Evolutionary conservation across 2,329 filamentous ascomycete species (phyloP), one percentile per base, ranked within the genome.

Genomic region (Orbilia brochopaga): DNA sequence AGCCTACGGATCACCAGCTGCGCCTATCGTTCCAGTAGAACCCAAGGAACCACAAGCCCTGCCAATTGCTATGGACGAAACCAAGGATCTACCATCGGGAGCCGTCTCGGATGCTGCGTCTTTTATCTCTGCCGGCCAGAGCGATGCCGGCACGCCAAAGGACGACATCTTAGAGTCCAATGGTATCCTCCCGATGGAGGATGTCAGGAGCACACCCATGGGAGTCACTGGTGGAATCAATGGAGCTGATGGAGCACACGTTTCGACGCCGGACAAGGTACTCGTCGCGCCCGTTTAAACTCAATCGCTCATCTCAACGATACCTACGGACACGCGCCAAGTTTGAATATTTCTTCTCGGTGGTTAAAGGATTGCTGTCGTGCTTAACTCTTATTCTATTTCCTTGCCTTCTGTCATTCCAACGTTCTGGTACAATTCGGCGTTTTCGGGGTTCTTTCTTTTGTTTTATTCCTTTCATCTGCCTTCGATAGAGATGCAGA

Each of bases 131-230:
- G 52, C 52, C 21, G 55, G 55, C 40, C 60, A 55, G 44, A 72
- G 60, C 56, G 60, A 72, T 15, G 60, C 55, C 50, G 60, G 60
- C 19, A 72, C 67, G 3, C 67, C 67, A 11, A 72, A 72, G 56
- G 67, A 72, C 17, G 66, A 70, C 7, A 37, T 32, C 10, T 32
- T 24, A 5, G 58, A 64, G 15, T 17, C 27, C 24, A 72, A 56
- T 19, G 60, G 60, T 24, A 54, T 24, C 32, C 48, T 55, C 2
- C 67, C 67, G 4, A 72, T 72, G 67, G 67, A 72, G 23, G 67
- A 72, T 30, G 67, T 72, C 17, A 35, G 48, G 13, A 65, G 67
- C 48, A 72, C 67, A 3, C 4, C 27, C 27, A 32, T 3, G 15
- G 51, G 23, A 1, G 55, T 61, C 24, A 55, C 32, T 23, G 42